Percentiles rank a stretch among this genome's conserved stretches.
Conservation (phyloP, 2,329 filamentous ascomycete species). For the Alternaria brassicicola region DNA sequence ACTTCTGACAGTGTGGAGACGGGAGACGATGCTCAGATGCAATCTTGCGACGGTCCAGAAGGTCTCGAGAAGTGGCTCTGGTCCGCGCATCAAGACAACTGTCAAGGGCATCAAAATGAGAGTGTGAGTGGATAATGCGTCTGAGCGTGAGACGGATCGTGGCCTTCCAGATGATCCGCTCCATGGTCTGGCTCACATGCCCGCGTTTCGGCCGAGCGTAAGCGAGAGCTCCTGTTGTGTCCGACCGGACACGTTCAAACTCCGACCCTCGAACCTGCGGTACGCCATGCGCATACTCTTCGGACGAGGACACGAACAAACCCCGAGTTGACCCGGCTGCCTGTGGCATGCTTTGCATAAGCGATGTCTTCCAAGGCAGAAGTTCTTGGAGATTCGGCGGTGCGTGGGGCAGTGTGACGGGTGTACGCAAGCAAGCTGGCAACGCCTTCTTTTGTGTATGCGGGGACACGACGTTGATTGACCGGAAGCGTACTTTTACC, state of each 20-base stretch:
- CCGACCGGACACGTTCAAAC: slow-evolving; percentile 12
- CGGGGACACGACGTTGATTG: slow-evolving; percentile 11
- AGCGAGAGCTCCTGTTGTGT: slow-evolving; percentile 3
- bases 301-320: slow-evolving; percentile 4
- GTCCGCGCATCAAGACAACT: slow-evolving; percentile 4
- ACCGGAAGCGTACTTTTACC: slow-evolving; percentile 22
- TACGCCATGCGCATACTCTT: background rate
- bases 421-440: slow-evolving; percentile 8
- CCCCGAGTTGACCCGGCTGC: slow-evolving; percentile 11
- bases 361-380: slow-evolving; percentile 12
- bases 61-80: slow-evolving; percentile 4
- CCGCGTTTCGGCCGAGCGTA: slow-evolving; percentile 34
- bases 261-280: slow-evolving; percentile 7
- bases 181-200: slow-evolving; percentile 3
- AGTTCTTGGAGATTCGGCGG: slow-evolving; percentile 11
- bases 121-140: background rate
- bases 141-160: slow-evolving; percentile 12
- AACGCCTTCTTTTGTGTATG: slow-evolving; percentile 14
- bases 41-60: slow-evolving; percentile 9
- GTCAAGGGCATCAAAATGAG: background rate
- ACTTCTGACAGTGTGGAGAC: slow-evolving; percentile 24
- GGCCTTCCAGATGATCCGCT: slow-evolving; percentile 15
- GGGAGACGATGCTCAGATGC: slow-evolving; percentile 18
- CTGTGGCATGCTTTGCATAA: slow-evolving; percentile 7
- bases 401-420: slow-evolving; percentile 4